Base-by-base conservation (phyloP, 768 basidiomycete species). In the Chalciporus sphaerocephalus region DNA sequence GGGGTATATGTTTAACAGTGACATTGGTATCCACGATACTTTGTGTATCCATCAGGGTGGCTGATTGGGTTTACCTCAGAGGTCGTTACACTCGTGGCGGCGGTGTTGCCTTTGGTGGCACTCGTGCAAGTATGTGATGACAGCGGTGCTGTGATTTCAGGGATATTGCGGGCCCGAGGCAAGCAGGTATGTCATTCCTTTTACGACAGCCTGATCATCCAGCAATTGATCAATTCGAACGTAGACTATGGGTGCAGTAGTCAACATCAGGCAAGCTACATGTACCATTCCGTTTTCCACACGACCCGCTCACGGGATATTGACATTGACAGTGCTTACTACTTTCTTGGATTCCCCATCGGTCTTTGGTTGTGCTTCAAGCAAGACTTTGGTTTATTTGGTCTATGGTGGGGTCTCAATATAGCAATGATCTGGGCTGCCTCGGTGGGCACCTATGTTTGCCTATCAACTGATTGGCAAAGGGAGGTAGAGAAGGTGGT, bases 341-440 rank as follows among this genome's bases (percentile, higher is more conserved):
- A 93, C 58, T 69, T 86, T 44, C 69, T 92, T 45, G 88, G 89
- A 24, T 82, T 92, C 45, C 92, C 92, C 0, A 71, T 90, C 43
- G 92, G 90, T 2, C 66, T 92, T 27, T 88, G 77, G 69, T 77
- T 94, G 8, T 75, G 87, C 1, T 92, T 93, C 70, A 69, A 70
- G 47, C 64, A 59, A 6, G 60, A 74, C 38, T 73, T 83, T 64
- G 76, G 75, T 2, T 71, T 96, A 20, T 72, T 75, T 24, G 93
- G 93, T 0, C 70, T 96, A 5, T 96, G 92, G 93, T 73, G 85
- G 40, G 92, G 92, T 15, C 69, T 94, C n/a, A 86, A 85, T 0
- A 58, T 83, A 11, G 61, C 63, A 11, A 60, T 60, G 58, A 9
- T 24, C 21, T 57, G 51, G 57, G 43, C 56, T n/a, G 34, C 81